Base-by-base conservation (phyloP, 2,329 filamentous ascomycete species). In the Cytospora paraplurivora region DNA sequence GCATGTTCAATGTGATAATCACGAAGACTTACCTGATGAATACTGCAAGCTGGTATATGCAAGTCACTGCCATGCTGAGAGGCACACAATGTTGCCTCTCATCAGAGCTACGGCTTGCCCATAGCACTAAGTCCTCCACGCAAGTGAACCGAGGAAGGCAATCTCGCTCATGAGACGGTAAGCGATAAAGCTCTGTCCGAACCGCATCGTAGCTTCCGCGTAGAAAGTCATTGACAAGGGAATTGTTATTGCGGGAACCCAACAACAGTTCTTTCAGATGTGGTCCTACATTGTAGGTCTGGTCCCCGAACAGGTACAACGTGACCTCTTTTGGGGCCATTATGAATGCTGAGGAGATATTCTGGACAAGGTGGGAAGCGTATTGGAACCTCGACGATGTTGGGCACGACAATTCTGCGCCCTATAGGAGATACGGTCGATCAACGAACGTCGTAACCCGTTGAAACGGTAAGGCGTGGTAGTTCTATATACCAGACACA, bases 61-160 rank as follows among this genome's bases (percentile, higher is more conserved):
- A 60, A 15, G 64, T 68, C 15, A 69, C 38, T 12, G 70, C 68
- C 67, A 68, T 71, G 27, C 70, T 69, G 8, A 71, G 51, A 11
- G 69, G 50, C 15, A 71, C 53, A 27, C 68, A 70, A 7, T 65
- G 64, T 35, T 60, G 62, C 8, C 35, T 51, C 35, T 53, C 50
- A 4, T 60, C 50, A 19, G 58, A 27, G 2, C 59, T 64, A 44
- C 49, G 62, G 7, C 62, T 62, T n/a, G 67, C 67, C 66, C 63
- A 70, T 19, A 69, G 34, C 27, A 69, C 27, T n/a, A 69, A 38
- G 19, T 69, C 68, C n/a, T 69, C 63, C 13, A 67, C 27, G 27
- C 65, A 66, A 10, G 68, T 69, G 37, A 70, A 69, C 10, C 69
- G 62, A 19, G 69, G 69, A 10, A 69, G 66, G 32, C 64, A 53